Evolutionary conservation across 257 asterid genomes (phyloP), one percentile per base, ranked within the genome.

Genomic region (Jasminum sambac): DNA sequence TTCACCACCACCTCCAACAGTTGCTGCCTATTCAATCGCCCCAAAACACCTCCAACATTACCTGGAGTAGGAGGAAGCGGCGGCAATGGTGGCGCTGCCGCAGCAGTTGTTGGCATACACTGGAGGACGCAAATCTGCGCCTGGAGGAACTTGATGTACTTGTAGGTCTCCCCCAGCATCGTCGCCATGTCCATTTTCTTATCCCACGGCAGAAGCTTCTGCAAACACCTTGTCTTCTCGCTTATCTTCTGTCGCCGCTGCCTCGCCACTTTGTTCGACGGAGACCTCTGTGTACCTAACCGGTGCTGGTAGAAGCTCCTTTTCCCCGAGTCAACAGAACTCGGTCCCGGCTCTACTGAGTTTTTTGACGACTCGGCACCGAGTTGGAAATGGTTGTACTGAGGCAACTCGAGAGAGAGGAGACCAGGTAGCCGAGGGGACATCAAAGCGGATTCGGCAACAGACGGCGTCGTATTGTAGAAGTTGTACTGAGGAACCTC

Each of bases 161-260:
- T 89, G 84, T 79, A 82, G 66, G 94, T 83, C 86, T 90, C 92
- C 73, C 86, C 96, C 41, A 89, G 82, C 78, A 86, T 84, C 7
- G 88, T 86, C 73, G 88, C 89, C 75, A 70, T 86, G 80, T 89
- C 94, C 95, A 86, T 86, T 39, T 80, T 85, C 72, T 36, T 71
- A 19, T 80, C 89, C 84, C 82, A 72, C 10, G 98, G 96, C 60
- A 89, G 76, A 58, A 87, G 80, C 77, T 80, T 82, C 78, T 85
- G 85, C 16, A 91, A 39, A 11, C 79, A 19, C 41, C 84, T 67
- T 5, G 83, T 80, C 72, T 84, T 89, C 13, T 91, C 95, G 80
- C 91, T 77, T 19, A 84, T 52, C 77, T 36, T 84, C 73, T 77
- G 72, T 52, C 82, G 78, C 70, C 67, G 66, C 60, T 69, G 42